Conservation (phyloP, 192 early-diverging fungal species). For the Dissophora ornata region DNA sequence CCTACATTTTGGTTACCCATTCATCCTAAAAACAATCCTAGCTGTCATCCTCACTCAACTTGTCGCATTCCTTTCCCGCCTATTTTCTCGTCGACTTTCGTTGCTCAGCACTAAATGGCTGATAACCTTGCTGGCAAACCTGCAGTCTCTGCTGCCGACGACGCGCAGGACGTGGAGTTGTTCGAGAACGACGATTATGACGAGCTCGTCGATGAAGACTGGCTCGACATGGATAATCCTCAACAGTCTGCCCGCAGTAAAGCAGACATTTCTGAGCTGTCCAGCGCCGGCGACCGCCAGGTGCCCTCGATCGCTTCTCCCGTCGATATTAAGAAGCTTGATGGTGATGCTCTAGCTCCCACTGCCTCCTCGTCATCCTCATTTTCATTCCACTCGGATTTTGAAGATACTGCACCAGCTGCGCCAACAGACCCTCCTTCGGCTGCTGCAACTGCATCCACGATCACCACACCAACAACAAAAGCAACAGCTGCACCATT, state of each 20-base stretch:
- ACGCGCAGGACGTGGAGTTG: neutral
- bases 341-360: neutral
- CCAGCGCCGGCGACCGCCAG: slow-evolving; percentile 11
- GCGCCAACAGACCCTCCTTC: neutral
- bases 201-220: slow-evolving; percentile 40
- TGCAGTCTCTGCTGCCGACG: neutral
- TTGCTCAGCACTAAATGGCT: too few relatives aligned
- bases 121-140: neutral
- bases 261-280: neutral
- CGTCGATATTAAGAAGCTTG: neutral
- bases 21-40: too few relatives aligned
- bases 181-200: slow-evolving; percentile 26
- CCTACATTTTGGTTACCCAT: too few relatives aligned
- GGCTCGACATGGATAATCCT: slow-evolving; percentile 39
- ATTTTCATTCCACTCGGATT: slow-evolving; percentile 1
- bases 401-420: neutral
- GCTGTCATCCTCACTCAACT: too few relatives aligned
- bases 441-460: slow-evolving; percentile 1
- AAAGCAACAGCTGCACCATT: neutral
- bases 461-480: neutral
- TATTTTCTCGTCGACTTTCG: too few relatives aligned
- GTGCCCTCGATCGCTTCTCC: slow-evolving; percentile 8
- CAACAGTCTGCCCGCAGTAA: neutral
- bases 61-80: too few relatives aligned
- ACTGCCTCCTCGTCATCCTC: too few relatives aligned